Percentiles rank a stretch among this genome's conserved stretches.
These are phyloP conservation scores for Alternaria sp. DNA, from an alignment of 2,329 filamentous ascomycete genomes.

Conservation along the genomic window DNA sequence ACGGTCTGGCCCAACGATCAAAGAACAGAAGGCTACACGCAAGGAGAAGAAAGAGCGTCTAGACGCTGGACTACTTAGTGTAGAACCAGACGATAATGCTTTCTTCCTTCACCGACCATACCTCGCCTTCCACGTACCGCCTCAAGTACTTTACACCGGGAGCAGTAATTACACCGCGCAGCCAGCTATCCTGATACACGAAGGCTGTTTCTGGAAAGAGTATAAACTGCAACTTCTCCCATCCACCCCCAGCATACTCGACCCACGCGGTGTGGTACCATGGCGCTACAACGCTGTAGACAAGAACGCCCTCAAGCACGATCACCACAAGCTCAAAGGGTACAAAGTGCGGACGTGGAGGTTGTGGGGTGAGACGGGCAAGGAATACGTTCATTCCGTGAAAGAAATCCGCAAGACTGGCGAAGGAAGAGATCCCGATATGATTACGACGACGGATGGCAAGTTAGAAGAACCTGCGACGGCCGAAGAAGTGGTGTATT, in stretches of 20 bases:
- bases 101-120: constrained; percentile 43
- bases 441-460: background rate
- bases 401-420: constrained; percentile 22
- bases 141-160: constrained; percentile 34
- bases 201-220: constrained; percentile 31
- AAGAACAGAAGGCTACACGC: constrained; percentile 17
- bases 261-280: constrained; percentile 37
- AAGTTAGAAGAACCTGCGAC: background rate
- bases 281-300: constrained; percentile 22
- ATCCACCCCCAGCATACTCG: constrained; percentile 30
- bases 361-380: constrained; percentile 42
- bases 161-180: constrained; percentile 13
- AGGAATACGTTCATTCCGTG: constrained; percentile 31
- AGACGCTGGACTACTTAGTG: constrained; percentile 1
- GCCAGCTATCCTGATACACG: constrained; percentile 34
- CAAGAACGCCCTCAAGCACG: constrained; percentile 11
- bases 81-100: constrained; percentile 9
- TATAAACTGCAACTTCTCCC: constrained; percentile 41
- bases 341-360: constrained; percentile 41
- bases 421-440: constrained; percentile 20
- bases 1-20: constrained; percentile 11
- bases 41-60: constrained; percentile 14
- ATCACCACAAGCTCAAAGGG: constrained; percentile 27
- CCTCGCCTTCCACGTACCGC: constrained; percentile 38
- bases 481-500: constrained; percentile 32